Evolutionary conservation across 1,139 yeast genomes (phyloP).

Genomic region (Meyerozyma guilliermondii): DNA sequence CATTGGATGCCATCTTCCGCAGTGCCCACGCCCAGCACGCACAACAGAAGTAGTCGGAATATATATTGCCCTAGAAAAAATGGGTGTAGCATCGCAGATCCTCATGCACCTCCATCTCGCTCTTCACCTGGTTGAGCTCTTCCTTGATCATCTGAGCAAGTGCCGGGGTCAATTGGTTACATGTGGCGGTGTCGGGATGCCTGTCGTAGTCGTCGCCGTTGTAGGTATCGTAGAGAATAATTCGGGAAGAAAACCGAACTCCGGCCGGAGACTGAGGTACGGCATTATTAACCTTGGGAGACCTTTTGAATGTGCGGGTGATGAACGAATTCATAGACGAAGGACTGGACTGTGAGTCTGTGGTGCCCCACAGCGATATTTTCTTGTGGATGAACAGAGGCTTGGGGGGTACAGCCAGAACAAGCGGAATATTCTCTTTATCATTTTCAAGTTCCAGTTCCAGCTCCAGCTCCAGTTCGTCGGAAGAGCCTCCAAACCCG

Average conservation of each 20-base stretch:
- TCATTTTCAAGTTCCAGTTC: slow-evolving; percentile 28
- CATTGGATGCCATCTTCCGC: slow-evolving; percentile 40
- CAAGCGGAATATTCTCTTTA: slow-evolving; percentile 5
- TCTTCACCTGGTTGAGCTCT: slow-evolving; percentile 74
- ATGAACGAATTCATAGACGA: slow-evolving; percentile 29
- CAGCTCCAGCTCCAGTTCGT: slow-evolving; percentile 20
- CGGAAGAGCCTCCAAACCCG: slow-evolving; percentile 15
- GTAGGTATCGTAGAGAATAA: slow-evolving; percentile 82
- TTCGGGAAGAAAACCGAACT: slow-evolving; percentile 80
- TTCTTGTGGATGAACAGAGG: slow-evolving; percentile 21
- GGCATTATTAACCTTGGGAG: slow-evolving; percentile 7
- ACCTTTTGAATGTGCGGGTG: slow-evolving; percentile 20
- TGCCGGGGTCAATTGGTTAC: slow-evolving; percentile 85
- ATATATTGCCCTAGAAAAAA: slow-evolving; percentile 45
- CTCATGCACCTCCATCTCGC: slow-evolving; percentile 78
- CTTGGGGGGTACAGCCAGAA: background rate
- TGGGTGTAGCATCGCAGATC: slow-evolving; percentile 79
- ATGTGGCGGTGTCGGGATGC: slow-evolving; percentile 89
- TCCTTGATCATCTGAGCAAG: slow-evolving; percentile 85
- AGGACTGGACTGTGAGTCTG: slow-evolving; percentile 22
- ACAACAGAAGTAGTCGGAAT: slow-evolving; percentile 5
- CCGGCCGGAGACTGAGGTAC: slow-evolving; percentile 13
- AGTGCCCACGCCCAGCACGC: slow-evolving; percentile 34
- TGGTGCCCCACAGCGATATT: slow-evolving; percentile 18
- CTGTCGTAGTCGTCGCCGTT: slow-evolving; percentile 85